phyloP scores from a whole-genome alignment of 2,329 filamentous ascomycete genomes.

The Tolypocladium tropicale region DNA sequence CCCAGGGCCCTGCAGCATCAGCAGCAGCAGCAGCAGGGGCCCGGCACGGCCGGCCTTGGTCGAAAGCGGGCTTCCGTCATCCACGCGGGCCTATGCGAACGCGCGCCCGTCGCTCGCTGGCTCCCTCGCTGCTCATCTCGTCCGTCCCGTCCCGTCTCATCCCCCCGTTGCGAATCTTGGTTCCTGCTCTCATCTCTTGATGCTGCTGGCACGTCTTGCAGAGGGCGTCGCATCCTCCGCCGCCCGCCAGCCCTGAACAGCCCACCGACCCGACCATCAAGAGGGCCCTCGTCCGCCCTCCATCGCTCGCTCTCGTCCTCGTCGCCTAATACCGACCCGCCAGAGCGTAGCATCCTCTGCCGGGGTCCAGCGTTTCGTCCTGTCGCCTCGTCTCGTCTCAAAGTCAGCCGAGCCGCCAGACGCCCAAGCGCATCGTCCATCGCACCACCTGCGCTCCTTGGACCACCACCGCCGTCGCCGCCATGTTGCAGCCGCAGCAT shows the following conservation, averaged over 20 bases:
- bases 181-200: not conserved
- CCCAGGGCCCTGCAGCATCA: not conserved
- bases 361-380: not conserved
- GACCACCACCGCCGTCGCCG: not conserved
- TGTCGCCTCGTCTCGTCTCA: not conserved
- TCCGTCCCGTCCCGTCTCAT: not conserved
- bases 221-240: not conserved
- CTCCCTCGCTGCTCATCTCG: not conserved
- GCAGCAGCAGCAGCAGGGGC: too few species aligned
- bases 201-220: not conserved
- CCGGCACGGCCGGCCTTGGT: too few species aligned
- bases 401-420: not conserved
- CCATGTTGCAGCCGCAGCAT: slow-evolving; percentile 3
- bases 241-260: not conserved
- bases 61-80: not conserved
- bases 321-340: not conserved
- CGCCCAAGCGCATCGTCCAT: not conserved
- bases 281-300: not conserved
- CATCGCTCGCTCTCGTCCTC: not conserved
- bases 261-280: too few species aligned
- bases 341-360: not conserved
- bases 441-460: not conserved
- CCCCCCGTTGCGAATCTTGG: not conserved
- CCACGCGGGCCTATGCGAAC: not conserved
- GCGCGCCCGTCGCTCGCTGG: not conserved